Base-by-base conservation (phyloP, 208 protist genomes). In the Acanthamoeba sp. region DNA sequence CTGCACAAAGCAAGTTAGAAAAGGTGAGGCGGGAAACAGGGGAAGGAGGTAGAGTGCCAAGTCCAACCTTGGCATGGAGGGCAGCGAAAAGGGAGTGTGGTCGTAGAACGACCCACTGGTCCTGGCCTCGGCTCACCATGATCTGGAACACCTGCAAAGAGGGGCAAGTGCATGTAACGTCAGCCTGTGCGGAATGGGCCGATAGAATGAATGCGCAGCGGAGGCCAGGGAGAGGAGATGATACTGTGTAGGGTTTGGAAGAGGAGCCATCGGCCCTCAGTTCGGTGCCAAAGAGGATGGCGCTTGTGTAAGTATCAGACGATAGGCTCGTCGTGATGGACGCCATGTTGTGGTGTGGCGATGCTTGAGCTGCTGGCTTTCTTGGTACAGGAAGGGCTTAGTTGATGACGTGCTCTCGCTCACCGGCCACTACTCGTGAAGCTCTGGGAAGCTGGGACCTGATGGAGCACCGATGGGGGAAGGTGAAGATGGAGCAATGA, bases 251-350 rank as follows among this genome's bases (percentile, higher is more conserved):
- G 64, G 24, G 64, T 27, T 71, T 71, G 5, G 24, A 29, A 1
- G 64, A 40, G 10, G 29, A 29, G 64, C 7, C 32, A 40, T 71
- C 64, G 32, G n/a, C 27, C 10, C 64, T n/a, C 64, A 82, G 38
- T 18, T 82, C 73, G 73, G 73, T 52, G 73, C 73, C 73, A 52
- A 82, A 82, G 12, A 82, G 34, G 40, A 82, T 50, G 40, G 73
- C 73, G 38, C 73, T 82, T 7, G 73, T 36, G 73, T 52, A 82
- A 4, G 73, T 82, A 3, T 82, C 40, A 32, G 57, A 6, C 42
- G n/a, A n/a, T n/a, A 48, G 3, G 42, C 3, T 10, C 42, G 42
- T 48, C 42, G 42, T 14, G 6, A 10, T 14, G 42, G 42, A 48
- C 3, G 42, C 10, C 42, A 48, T 48, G 10, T 48, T 3, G 3